phyloP scores from a whole-genome alignment of 2,329 filamentous ascomycete genomes.

The Xylariaceae sp. region DNA sequence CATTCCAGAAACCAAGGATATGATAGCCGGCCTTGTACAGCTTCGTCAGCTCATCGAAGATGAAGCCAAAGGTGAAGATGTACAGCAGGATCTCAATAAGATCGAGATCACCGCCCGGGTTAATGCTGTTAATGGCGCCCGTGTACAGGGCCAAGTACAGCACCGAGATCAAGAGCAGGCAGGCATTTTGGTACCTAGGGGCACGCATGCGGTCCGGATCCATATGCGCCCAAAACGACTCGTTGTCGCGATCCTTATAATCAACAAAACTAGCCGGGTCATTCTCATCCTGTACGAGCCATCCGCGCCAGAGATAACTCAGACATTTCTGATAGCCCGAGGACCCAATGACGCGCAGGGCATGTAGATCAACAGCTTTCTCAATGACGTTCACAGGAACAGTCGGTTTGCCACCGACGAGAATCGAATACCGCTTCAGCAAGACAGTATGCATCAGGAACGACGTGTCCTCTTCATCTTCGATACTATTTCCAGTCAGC shows the following conservation, averaged over 20 bases:
- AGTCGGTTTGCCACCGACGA: slow-evolving; percentile 66
- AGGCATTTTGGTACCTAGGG: slow-evolving; percentile 84
- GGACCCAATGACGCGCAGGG: slow-evolving; percentile 79
- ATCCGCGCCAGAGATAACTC: slow-evolving; percentile 85
- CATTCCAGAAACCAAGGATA: slow-evolving; percentile 95
- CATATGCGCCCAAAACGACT: slow-evolving; percentile 72
- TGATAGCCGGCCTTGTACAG: slow-evolving; percentile 89
- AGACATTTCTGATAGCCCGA: slow-evolving; percentile 97
- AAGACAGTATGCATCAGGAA: slow-evolving; percentile 78
- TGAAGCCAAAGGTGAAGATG: slow-evolving; percentile 83
- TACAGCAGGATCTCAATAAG: slow-evolving; percentile 79
- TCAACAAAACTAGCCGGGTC: slow-evolving; percentile 86
- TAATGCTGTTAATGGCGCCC: slow-evolving; percentile 88
- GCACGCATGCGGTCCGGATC: slow-evolving; percentile 93
- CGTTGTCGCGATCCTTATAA: slow-evolving; percentile 76
- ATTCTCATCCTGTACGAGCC: slow-evolving; percentile 92
- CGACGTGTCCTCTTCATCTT: slow-evolving; percentile 69
- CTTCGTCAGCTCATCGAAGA: slow-evolving; percentile 82
- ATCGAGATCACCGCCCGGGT: slow-evolving; percentile 77
- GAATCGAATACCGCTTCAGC: slow-evolving; percentile 80
- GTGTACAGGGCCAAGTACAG: slow-evolving; percentile 84
- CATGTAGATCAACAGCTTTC: slow-evolving; percentile 87
- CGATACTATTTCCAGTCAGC: slow-evolving; percentile 54
- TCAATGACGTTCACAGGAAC: slow-evolving; percentile 83
- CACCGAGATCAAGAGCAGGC: slow-evolving; percentile 79